Evolutionary conservation across 2,329 filamentous ascomycete species (phyloP), one percentile per base, ranked within the genome.

Genomic region (Alternaria consortialis): DNA sequence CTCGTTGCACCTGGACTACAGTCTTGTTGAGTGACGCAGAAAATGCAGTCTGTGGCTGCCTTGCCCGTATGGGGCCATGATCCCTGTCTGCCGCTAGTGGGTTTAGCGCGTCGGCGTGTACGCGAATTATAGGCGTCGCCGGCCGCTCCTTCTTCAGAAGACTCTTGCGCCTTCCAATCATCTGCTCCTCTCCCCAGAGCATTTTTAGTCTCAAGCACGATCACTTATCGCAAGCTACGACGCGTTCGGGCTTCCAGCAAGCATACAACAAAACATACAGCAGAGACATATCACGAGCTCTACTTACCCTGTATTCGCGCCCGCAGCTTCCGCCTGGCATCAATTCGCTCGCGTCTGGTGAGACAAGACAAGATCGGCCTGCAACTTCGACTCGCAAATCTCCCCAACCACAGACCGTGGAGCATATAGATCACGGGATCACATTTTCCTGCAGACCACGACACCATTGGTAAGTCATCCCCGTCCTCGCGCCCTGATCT

Each of bases 401-500:
- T 23, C 40, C 53, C 56, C 56, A 58, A 53, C 56, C 56, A 58
- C 56, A 53, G 56, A 46, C 56, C 56, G 31, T 43, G 39, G 39
- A 42, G 62, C 63, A 27, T 64, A 67, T 71, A 65, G 71, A 74
- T 74, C 75, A 73, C 75, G 75, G 77, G 76, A 78, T 73, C 67
- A 61, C 60, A 53, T 32, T 62, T 64, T 47, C 60, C 74, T 76
- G 76, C 75, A 74, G 48, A 65, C 73, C 43, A 25, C 11, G 20
- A 15, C 39, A 25, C 20, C 11, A 69, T 74, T 70, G 69, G 75
- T 78, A 77, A 75, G 76, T 74, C 58, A 65, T 67, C 63, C 53
- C 51, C 44, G 43, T 64, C 53, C 62, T 61, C 55, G 65, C 58
- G 55, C 60, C 52, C 47, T 54, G 58, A 32, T 37, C 53, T 58